phyloP scores from a whole-genome alignment of 2,329 filamentous ascomycete species.

The Aureobasidium uvarum region DNA sequence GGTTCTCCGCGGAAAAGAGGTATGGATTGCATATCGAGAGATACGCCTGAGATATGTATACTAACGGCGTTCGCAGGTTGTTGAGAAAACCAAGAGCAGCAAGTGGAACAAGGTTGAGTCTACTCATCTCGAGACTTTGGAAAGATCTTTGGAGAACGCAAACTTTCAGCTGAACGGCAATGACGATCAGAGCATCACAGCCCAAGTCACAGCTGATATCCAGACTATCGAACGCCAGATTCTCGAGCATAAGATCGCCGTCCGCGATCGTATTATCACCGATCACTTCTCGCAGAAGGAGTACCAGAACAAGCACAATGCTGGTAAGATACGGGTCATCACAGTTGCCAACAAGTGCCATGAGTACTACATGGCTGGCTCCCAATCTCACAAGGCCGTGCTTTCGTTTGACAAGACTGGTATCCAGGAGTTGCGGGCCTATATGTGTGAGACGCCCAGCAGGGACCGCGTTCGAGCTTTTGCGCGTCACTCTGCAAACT shows the following conservation, averaged over 20 bases:
- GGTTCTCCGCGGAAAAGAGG: constrained; percentile 2
- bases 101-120: neutral
- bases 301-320: neutral
- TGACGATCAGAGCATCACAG: neutral
- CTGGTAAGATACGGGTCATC: neutral
- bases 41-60: neutral
- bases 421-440: neutral
- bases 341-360: neutral
- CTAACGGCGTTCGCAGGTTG: neutral
- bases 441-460: constrained; percentile 5
- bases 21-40: neutral
- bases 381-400: neutral
- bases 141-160: neutral
- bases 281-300: neutral
- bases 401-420: neutral
- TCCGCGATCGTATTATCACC: neutral
- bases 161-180: neutral
- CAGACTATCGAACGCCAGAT: neutral
- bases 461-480: neutral
- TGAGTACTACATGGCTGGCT: neutral
- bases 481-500: neutral
- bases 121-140: neutral
- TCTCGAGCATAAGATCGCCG: neutral
- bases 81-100: neutral
- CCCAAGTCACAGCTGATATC: neutral